Base-by-base conservation (phyloP, 139 green algal genomes). In the Chlorella sp. region DNA sequence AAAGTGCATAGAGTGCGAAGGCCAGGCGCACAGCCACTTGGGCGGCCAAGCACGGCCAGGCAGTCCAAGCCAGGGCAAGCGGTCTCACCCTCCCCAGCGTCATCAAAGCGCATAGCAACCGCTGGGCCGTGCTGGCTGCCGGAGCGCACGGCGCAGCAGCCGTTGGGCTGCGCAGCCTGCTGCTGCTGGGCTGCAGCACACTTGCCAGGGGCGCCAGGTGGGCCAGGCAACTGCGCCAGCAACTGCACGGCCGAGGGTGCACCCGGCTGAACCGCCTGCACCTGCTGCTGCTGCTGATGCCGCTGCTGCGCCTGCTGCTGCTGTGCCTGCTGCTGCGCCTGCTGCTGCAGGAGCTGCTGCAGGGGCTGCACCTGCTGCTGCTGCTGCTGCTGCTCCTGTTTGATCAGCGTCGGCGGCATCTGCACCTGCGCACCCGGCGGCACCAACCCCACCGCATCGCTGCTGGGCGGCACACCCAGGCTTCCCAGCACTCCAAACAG, bases 251-350 rank as follows among this genome's bases (percentile, higher is more conserved):
- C n/a, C n/a, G n/a, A n/a, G n/a, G n/a, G n/a, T n/a, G n/a, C n/a
- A n/a, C n/a, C n/a, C n/a, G 21, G 64, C 64, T 18, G 64, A 2
- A 3, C 11, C 64, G 22, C 21, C 64, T 71, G 64, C 64, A 4
- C 64, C 64, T 71, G 64, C 64, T 71, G 21, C 76, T 53, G 76
- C 36, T n/a, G 30, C n/a, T n/a, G n/a, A 34, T 53, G 76, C 37
- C 28, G 34, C 81, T n/a, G n/a, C 34, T 57, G 57, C 30, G 15
- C 78, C 3, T 4, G 19, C 22, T 4, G 30, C 57, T 75, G 53
- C 57, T 86, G 81, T n/a, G 48, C 57, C 57, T 75, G 81, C 34
- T 71, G 81, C 34, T 75, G 79, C 14, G 53, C 42, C 79, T 68
- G 42, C 79, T 68, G 79, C 42, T n/a, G 76, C 5, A 16, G 76